Percentiles rank a stretch among this genome's conserved stretches.
phyloP scores from a whole-genome alignment of 1,284 basidiomycete genomes.

The Ustilago cynodontis region DNA sequence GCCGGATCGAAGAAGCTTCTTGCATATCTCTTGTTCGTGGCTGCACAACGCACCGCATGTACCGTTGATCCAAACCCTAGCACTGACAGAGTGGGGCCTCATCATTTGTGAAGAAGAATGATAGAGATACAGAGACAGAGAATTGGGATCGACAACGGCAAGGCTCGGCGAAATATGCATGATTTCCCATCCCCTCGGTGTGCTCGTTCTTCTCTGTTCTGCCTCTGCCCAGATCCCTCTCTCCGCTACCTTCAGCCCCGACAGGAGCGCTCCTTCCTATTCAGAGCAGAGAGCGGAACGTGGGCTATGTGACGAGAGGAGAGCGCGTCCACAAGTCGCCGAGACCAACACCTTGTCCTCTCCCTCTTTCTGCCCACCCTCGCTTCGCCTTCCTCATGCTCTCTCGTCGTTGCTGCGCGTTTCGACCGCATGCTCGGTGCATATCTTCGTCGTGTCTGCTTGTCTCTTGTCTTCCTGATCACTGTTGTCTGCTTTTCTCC shows the following conservation, averaged over 20 bases:
- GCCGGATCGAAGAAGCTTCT: not conserved
- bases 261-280: not conserved
- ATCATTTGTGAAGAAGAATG: too few species aligned
- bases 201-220: not conserved
- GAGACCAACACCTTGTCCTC: slow-evolving; percentile 28
- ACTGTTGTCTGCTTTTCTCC: not conserved
- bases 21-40: slow-evolving; percentile 1
- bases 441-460: slow-evolving; percentile 8
- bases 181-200: slow-evolving; percentile 23
- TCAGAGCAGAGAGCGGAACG: not conserved
- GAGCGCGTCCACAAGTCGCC: slow-evolving; percentile 31
- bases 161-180: slow-evolving; percentile 43
- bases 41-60: not conserved
- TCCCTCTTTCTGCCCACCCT: not conserved
- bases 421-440: slow-evolving; percentile 33
- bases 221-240: not conserved
- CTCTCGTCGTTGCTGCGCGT: slow-evolving; percentile 13
- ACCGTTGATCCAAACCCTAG: not conserved
- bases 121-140: not conserved
- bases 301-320: not conserved
- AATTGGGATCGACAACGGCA: not conserved
- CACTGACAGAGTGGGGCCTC: not conserved
- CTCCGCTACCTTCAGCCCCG: not conserved
- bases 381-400: not conserved
- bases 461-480: not conserved